Conservation (phyloP, 2,329 filamentous ascomycete genomes). For the Rhytidhysteron rufulum region DNA sequence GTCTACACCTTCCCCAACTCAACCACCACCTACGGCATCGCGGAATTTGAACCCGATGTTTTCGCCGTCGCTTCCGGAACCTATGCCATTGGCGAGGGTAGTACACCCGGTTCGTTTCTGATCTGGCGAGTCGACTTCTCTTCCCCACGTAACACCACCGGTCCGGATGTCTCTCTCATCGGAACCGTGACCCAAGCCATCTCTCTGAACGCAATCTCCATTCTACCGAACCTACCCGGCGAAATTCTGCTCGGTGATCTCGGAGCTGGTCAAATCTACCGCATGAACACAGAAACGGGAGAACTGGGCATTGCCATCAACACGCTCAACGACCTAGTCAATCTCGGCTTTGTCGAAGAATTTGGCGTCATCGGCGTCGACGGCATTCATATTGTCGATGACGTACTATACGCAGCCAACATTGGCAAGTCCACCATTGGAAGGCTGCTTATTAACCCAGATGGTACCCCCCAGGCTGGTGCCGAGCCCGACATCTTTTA, state of each 20-base stretch:
- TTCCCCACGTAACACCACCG: neutral
- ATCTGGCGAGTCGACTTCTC: constrained; percentile 3
- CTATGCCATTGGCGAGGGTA: constrained; percentile 13
- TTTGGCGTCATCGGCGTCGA: constrained; percentile 1
- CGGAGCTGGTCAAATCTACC: constrained; percentile 1
- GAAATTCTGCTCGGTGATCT: constrained; percentile 3
- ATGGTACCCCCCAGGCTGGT: constrained; percentile 1
- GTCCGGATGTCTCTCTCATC: neutral
- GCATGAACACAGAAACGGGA: constrained; percentile 1
- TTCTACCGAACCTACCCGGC: constrained; percentile 4
- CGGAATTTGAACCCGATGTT: constrained; percentile 23
- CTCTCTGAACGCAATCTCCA: neutral
- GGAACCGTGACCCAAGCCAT: neutral
- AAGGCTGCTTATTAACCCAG: constrained; percentile 2
- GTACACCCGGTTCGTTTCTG: neutral
- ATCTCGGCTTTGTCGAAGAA: neutral
- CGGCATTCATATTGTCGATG: constrained; percentile 4
- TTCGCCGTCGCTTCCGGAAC: constrained; percentile 20
- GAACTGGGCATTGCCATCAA: neutral
- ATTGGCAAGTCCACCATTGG: constrained; percentile 1
- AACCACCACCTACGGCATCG: constrained; percentile 23
- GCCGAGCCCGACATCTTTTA: neutral
- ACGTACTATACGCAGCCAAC: constrained; percentile 7
- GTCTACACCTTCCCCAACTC: constrained; percentile 17
- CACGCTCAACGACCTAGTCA: neutral